Conservation (phyloP, 768 basidiomycete species). For the Cantharellus cinnabarinus region DNA sequence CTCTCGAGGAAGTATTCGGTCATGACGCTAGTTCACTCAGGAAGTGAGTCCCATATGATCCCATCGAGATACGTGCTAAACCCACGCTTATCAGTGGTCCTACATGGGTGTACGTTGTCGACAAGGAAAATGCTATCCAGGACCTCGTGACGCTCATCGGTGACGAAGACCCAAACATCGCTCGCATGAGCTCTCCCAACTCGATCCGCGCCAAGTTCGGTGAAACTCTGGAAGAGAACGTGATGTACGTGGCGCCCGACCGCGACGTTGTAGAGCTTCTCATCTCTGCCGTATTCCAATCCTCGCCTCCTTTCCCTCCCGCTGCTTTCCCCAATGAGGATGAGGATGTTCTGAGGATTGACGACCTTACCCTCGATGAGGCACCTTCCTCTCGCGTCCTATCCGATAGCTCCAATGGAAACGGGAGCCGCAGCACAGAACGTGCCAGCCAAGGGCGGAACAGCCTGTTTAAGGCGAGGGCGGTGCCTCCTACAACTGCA, state of each 20-base stretch:
- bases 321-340: slow-evolving; percentile 30
- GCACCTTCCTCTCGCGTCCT: neutral
- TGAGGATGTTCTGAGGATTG: neutral
- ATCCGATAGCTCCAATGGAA: too few relatives aligned
- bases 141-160: slow-evolving; percentile 66
- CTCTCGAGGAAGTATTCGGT: slow-evolving; percentile 59
- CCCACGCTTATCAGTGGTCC: slow-evolving; percentile 35
- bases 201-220: slow-evolving; percentile 59
- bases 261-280: slow-evolving; percentile 52
- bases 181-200: slow-evolving; percentile 32
- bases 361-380: neutral
- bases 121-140: slow-evolving; percentile 60
- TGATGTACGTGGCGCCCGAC: slow-evolving; percentile 50
- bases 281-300: slow-evolving; percentile 58
- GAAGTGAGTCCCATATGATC: slow-evolving; percentile 34
- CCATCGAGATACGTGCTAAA: neutral
- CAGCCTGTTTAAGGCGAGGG: slow-evolving; percentile 39
- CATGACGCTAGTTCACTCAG: slow-evolving; percentile 51
- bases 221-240: slow-evolving; percentile 33
- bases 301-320: slow-evolving; percentile 61
- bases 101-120: slow-evolving; percentile 83
- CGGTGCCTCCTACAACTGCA: slow-evolving; percentile 37
- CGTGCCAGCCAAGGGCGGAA: slow-evolving; percentile 1
- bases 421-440: too few relatives aligned
- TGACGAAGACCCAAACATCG: slow-evolving; percentile 35